These are phyloP conservation scores for Dichotomopilus funicola DNA, from an alignment of 2,329 filamentous ascomycete genomes.

Conservation along the genomic window DNA sequence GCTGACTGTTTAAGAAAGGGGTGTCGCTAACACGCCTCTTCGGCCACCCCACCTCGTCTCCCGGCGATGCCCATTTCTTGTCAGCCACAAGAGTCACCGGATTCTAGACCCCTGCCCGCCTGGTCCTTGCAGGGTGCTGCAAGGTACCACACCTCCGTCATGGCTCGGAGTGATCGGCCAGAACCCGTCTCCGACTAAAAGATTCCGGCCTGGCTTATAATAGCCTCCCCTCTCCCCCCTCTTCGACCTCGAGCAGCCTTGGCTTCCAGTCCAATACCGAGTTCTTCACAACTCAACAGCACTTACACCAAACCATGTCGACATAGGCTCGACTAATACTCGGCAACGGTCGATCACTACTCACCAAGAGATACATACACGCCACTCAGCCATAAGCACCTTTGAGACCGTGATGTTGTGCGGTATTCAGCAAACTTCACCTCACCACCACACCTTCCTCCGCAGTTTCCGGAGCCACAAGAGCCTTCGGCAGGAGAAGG, in stretches of 20 bases:
- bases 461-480: conserved; percentile 24
- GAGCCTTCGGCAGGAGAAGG: conserved; percentile 10
- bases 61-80: background rate
- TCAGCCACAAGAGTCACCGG: conserved; percentile 7
- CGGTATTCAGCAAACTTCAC: conserved; percentile 12
- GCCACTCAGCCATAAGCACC: background rate
- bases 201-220: conserved; percentile 6
- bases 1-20: too few relatives aligned
- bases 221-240: background rate
- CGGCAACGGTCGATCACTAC: background rate
- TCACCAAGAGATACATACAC: conserved; percentile 3
- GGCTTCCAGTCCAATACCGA: background rate
- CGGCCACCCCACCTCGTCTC: background rate
- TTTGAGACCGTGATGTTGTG: conserved; percentile 16
- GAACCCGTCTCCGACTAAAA: conserved; percentile 7
- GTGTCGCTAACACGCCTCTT: background rate
- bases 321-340: background rate
- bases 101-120: background rate
- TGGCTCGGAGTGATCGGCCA: conserved; percentile 1
- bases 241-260: background rate
- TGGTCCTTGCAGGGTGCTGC: conserved; percentile 1
- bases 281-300: background rate
- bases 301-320: background rate
- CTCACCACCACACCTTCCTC: conserved; percentile 17
- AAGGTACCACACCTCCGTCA: conserved; percentile 12